Percentiles rank a stretch among this genome's conserved stretches.
These are phyloP conservation scores for Syzygium aromaticum DNA, from an alignment of 345 rosid species.

Conservation along the genomic window DNA sequence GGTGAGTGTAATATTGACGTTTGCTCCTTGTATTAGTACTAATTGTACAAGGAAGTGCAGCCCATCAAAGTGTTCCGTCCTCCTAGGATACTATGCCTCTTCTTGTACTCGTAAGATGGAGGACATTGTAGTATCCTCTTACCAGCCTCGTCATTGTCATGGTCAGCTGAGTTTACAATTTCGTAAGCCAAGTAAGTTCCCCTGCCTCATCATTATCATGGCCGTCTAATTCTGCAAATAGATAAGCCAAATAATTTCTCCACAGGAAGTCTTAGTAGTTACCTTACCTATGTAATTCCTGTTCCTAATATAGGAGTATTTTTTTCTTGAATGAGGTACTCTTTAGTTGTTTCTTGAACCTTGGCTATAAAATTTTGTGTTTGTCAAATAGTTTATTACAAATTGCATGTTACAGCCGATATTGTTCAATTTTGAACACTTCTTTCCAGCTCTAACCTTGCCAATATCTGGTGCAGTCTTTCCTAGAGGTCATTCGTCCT, in stretches of 20 bases:
- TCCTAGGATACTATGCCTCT: background rate
- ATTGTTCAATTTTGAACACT: background rate
- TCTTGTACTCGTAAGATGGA: background rate
- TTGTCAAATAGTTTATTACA: background rate
- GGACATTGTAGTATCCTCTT: background rate
- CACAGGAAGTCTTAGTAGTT: background rate
- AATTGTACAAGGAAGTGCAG: background rate
- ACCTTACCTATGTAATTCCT: background rate
- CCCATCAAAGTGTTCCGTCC: background rate
- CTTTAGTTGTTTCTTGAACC: background rate
- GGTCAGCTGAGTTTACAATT: background rate
- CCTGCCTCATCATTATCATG: background rate
- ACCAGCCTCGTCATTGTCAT: background rate
- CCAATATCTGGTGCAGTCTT: background rate
- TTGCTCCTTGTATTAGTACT: background rate
- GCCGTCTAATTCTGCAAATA: background rate
- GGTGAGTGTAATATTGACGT: background rate
- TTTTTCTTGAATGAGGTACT: background rate
- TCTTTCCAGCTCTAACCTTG: background rate
- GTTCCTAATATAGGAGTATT: background rate
- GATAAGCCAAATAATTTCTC: background rate
- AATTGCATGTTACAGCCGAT: background rate
- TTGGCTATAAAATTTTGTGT: background rate
- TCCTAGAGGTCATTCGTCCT: background rate
- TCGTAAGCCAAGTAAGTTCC: background rate